Evolutionary conservation across 805 yeast genomes (phyloP), one percentile per base, ranked within the genome.

Genomic region (Kurtzmaniella fragi): DNA sequence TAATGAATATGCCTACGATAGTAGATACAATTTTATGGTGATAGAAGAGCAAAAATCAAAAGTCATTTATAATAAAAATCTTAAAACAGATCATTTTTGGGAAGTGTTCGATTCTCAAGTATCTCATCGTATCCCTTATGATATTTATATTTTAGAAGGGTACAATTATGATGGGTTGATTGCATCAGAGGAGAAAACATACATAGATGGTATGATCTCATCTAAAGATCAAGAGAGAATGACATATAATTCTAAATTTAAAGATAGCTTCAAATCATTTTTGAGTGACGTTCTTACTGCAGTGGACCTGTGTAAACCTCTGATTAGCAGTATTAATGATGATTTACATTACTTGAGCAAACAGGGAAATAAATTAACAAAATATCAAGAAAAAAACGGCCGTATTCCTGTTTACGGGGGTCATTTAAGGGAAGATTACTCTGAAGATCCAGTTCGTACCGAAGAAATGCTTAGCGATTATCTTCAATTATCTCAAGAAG

Each of bases 331-430:
- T 1, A 50, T 63, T 27, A 56, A 60, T 39, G 52, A 57, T 38
- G 52, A 54, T 34, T 57, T 42, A 8, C 67, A 63, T 44, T 63
- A 61, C 39, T 39, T 43, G 28, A 44, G 56, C 35, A 23, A 34
- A 3, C 16, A 34, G 31, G 28, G 23, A 5, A 8, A 13, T 14
- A 13, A 13, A 11, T 5, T 20, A 20, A 5, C 25, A 20, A 34
- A 41, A 27, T 49, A 29, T 36, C 49, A 47, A 8, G 43, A 56
- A 37, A 39, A 44, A 17, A 44, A 55, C 10, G 69, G 69, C 6
- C 47, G 56, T 17, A 36, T 58, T 3, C 57, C 61, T 4, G 31
- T 53, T 6, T 61, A 62, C 41, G 67, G 65, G 16, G 68, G 69
- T 15, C 67, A 61, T 43, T 47, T 51, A 32, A 42, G 68, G 23